Conservation (phyloP, 2,329 filamentous ascomycete species). For the Verticillium nubilum region DNA sequence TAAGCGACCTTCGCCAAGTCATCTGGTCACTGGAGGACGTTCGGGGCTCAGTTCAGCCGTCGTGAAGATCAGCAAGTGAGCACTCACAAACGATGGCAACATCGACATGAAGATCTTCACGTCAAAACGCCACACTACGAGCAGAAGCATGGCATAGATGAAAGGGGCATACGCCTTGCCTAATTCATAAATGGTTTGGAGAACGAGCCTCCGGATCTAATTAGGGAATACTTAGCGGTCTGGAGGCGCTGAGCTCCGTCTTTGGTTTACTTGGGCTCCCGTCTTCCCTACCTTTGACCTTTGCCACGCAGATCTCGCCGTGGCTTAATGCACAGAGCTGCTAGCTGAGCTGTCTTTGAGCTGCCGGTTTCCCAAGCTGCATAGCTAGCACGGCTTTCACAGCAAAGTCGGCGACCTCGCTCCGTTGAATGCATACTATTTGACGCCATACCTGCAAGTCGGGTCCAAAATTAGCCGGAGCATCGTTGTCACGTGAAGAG, state of each 20-base stretch:
- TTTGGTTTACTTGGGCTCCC: not conserved
- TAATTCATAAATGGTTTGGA: not conserved
- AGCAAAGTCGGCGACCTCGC: not conserved
- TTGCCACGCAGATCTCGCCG: not conserved
- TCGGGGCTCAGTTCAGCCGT: not conserved
- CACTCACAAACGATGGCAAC: not conserved
- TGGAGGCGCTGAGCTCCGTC: not conserved
- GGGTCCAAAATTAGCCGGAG: not conserved
- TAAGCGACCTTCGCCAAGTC: too few relatives aligned
- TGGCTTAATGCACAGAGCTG: not conserved
- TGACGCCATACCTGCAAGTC: not conserved
- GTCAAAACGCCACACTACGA: not conserved
- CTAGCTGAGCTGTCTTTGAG: not conserved
- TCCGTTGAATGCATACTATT: not conserved
- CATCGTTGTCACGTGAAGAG: not conserved
- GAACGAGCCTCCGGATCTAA: not conserved
- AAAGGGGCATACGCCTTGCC: not conserved
- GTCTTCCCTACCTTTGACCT: not conserved
- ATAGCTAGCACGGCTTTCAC: not conserved
- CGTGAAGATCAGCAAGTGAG: not conserved
- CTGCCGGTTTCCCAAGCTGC: not conserved
- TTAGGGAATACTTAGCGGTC: not conserved
- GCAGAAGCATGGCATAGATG: not conserved
- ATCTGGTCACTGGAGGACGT: not conserved
- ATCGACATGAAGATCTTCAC: not conserved